A percentile compares a stretch with the other conserved stretches of the same genome.
Conservation (phyloP, 2,329 filamentous ascomycete genomes). For the Aureobasidium sp. region DNA sequence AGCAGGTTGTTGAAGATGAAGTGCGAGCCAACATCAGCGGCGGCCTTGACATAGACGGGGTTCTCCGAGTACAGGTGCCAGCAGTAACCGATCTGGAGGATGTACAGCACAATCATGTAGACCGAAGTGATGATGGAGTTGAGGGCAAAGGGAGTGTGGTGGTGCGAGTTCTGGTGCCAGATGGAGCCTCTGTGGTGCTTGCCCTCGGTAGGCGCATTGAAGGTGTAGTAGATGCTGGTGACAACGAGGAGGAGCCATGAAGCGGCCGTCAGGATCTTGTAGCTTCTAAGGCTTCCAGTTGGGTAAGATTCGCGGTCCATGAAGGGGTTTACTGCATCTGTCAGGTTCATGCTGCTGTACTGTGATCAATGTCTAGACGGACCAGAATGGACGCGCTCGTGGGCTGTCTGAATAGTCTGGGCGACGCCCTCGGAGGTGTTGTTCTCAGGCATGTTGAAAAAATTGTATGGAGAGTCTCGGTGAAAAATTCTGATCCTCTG, state of each 20-base stretch:
- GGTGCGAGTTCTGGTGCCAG: conserved; percentile 62
- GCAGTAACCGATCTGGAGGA: conserved; percentile 69
- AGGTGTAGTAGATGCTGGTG: conserved; percentile 65
- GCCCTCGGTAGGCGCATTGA: conserved; percentile 57
- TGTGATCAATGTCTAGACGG: not conserved
- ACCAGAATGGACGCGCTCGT: conserved; percentile 12
- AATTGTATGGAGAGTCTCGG: not conserved
- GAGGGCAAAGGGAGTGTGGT: conserved; percentile 66
- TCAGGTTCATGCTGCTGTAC: not conserved
- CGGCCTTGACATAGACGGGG: conserved; percentile 54
- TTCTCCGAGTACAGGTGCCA: conserved; percentile 66
- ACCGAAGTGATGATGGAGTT: conserved; percentile 56
- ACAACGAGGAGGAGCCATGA: conserved; percentile 69
- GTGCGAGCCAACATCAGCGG: conserved; percentile 71
- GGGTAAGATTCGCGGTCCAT: conserved; percentile 59
- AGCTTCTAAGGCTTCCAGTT: conserved; percentile 53
- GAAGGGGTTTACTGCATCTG: conserved; percentile 63
- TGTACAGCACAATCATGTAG: conserved; percentile 72
- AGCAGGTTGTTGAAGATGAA: conserved; percentile 82
- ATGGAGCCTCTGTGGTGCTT: conserved; percentile 50
- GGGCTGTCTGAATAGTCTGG: not conserved
- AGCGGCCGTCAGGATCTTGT: conserved; percentile 66
- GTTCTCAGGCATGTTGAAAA: conserved; percentile 3
- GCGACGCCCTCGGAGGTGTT: conserved; percentile 6
- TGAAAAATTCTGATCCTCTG: not conserved